Evolutionary conservation across 2,329 filamentous ascomycete genomes (phyloP), one percentile per base, ranked within the genome.

Genomic region (Exophiala mesophila): DNA sequence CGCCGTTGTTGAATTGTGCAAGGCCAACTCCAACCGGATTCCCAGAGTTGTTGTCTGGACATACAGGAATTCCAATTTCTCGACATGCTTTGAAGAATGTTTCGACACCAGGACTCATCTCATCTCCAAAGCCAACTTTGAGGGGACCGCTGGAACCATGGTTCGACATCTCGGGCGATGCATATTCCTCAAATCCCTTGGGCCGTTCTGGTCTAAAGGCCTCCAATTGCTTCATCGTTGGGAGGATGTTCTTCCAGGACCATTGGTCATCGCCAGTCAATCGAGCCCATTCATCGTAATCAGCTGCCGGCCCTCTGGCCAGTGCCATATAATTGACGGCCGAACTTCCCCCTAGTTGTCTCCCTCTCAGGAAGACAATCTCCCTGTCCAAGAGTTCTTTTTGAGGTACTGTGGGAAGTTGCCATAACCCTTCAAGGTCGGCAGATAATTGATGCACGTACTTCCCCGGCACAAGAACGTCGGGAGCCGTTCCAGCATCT

Each of bases 41-140:
- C 0, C 77, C 77, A 4, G 70, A 73, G 47, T 80, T 80, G 24
- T 76, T 67, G 48, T 80, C 76, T 0, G 64, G 63, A 45, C 78
- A 79, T 10, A 70, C 47, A 0, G 65, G 59, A 24, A 72, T 64
- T 0, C 75, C 75, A 17, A 65, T 63, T 17, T 44, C 34, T n/a
- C 28, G 23, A 32, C 28, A 44, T 3, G 41, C 41, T 29, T 73
- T 55, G 43, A 73, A 65, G 23, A 74, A 72, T 5, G 66, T 57
- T 44, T 74, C 67, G 24, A 74, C 55, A 17, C 72, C 53, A 1
- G 63, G 61, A 3, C 63, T 55, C 3, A 78, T 45, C 44, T 71
- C 65, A 2, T 57, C 50, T 3, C 68, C 68, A 45, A 71, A 77
- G 0, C 67, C 67, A 7, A 77, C 58, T 21, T 69, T 63, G 3